Evolutionary conservation across 208 protist species (phyloP), one percentile per base, ranked within the genome.

Genomic region (Acanthamoeba sp.): DNA sequence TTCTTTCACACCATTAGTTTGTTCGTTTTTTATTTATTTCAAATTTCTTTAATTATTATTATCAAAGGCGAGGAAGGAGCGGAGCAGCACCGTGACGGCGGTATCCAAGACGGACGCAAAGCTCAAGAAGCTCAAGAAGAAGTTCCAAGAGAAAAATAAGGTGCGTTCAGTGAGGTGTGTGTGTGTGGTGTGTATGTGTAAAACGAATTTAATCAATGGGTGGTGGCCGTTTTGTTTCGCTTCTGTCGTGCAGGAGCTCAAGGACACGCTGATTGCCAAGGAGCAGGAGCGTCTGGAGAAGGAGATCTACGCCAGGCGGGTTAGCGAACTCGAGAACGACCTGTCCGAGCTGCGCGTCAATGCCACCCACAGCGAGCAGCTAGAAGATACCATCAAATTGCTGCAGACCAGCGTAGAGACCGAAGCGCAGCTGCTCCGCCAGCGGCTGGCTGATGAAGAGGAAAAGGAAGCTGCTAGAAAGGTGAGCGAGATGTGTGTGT

Each of bases 71-170:
- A 76, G 38, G 66, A 76, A 40, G 66, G 66, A 76, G 32, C 2
- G 66, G 66, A 76, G 66, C 66, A n/a, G 34, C 66, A 76, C 20
- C 66, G 66, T 76, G 66, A 38, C 66, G 18, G 2, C 29, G 66
- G 2, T n/a, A 3, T 32, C 66, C 66, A 76, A 76, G 66, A 76
- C 66, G 20, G 66, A 76, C 7, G 18, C 10, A n/a, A 76, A 76
- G 66, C 66, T 24, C 66, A 76, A 36, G 66, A 76, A 76, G 66
- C 66, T 76, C 34, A 76, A 76, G 34, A 76, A 76, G 29, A 76
- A 76, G 66, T 32, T 76, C 38, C 66, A 38, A n/a, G 66, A 76
- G 66, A 76, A 76, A n/a, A n/a, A 76, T 3, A 76, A 76, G 66
- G 66, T 36, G 38, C 3, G 55, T 48, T 3, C 45, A 48, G 45